phyloP scores from a whole-genome alignment of 495 filamentous ascomycete species.

The Aspergillus bridgeri region DNA sequence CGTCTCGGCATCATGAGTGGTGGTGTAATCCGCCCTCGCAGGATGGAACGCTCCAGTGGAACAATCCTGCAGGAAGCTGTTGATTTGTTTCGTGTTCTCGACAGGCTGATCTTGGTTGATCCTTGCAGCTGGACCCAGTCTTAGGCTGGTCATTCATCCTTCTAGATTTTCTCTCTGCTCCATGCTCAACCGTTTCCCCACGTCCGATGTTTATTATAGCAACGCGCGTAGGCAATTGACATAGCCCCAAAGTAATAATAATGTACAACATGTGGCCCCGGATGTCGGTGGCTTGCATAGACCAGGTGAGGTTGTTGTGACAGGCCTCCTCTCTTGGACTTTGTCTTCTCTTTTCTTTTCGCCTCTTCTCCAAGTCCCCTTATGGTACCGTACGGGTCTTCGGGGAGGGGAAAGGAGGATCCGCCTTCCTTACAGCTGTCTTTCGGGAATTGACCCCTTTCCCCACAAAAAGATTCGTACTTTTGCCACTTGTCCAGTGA shows the following conservation, averaged over 20 bases:
- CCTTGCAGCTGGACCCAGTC: constrained; percentile 4
- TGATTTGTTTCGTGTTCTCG: background rate
- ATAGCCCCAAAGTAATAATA: background rate
- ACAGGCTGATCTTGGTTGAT: background rate
- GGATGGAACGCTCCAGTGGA: constrained; percentile 1
- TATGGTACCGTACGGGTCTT: constrained; percentile 2
- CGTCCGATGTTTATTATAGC: background rate
- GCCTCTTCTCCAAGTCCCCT: background rate
- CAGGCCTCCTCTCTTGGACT: background rate
- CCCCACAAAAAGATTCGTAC: background rate
- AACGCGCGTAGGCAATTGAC: background rate
- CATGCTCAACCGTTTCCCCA: background rate
- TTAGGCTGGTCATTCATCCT: background rate
- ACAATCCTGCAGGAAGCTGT: constrained; percentile 4
- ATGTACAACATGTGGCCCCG: background rate
- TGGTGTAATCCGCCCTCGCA: constrained; percentile 21
- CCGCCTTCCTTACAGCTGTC: constrained; percentile 6
- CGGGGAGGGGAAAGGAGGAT: background rate
- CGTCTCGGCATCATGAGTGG: constrained; percentile 21
- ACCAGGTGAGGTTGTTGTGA: background rate
- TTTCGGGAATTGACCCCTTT: constrained; percentile 1
- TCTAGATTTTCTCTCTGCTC: constrained; percentile 8
- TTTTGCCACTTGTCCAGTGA: constrained; percentile 7
- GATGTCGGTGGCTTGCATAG: background rate
- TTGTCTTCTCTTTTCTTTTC: background rate